Base-by-base conservation (phyloP, 2,329 filamentous ascomycete species). In the Plenodomus biglobosus region DNA sequence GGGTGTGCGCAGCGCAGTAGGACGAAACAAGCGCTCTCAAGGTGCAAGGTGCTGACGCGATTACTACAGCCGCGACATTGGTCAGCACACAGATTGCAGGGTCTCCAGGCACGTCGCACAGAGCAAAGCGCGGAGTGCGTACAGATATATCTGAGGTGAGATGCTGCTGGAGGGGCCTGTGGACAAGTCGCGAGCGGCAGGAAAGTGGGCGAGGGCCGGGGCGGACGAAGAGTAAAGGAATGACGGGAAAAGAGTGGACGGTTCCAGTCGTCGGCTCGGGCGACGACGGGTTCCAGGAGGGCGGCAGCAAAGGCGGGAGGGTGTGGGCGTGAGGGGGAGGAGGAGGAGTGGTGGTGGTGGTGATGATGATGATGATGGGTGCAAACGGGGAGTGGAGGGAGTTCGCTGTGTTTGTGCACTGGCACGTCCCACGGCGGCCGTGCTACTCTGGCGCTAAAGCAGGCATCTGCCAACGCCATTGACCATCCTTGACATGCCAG, bases 21-120 rank as follows among this genome's bases (percentile, higher is more conserved):
- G 68, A 69, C 66, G 68, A 70, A 69, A 69, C 68, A 70, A 67
- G 68, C 68, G 68, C 68, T 65, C 48, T 59, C 58, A 56, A 62
- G 56, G 65, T 64, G 68, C 66, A 68, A 62, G 44, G 58, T 49
- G 66, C 51, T 58, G 58, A 61, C 50, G 63, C 50, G 61, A 69
- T 66, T 65, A 66, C 62, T 65, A 53, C 44, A 52, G 45, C 53
- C 36, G 53, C 57, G 56, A 48, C 13, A 44, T 59, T 50, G 48
- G 63, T 70, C 63, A 71, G 66, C 65, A 66, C 47, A 55, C 53
- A 59, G 53, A 61, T 54, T 55, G 56, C 48, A 60, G 55, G 49
- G 20, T 45, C 36, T 39, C 8, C 21, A 24, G 7, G 5, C 41
- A 42, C 40, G 49, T 43, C 21, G 44, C 44, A 49, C 50, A 32